Conservation (phyloP, 202 grass and related monocot species). For the Panicum hallii region DNA sequence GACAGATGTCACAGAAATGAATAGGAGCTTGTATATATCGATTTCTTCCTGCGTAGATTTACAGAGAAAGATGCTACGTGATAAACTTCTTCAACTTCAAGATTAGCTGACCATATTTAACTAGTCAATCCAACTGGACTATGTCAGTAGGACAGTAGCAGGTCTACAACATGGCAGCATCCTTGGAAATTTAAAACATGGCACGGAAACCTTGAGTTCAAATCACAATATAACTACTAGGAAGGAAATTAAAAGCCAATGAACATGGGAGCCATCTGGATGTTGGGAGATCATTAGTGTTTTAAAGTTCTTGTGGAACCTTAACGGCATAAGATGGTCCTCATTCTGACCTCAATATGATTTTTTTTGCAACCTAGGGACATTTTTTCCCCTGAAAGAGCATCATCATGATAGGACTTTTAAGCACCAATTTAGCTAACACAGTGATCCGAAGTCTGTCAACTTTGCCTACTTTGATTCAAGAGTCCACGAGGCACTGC, state of each 20-base stretch:
- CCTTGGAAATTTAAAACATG: slow-evolving; percentile 16
- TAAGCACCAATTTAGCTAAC: background rate
- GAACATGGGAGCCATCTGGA: background rate
- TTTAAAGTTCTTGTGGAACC: slow-evolving; percentile 1
- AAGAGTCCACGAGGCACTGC: background rate
- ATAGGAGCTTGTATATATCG: background rate
- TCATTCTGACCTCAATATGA: background rate
- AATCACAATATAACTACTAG: background rate
- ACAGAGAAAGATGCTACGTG: background rate
- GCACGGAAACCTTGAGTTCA: background rate
- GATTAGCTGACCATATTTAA: slow-evolving; percentile 4
- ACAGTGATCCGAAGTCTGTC: background rate
- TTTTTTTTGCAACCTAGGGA: background rate
- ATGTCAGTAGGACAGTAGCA: background rate
- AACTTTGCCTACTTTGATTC: slow-evolving; percentile 2
- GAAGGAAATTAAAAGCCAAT: background rate
- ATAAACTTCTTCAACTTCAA: background rate
- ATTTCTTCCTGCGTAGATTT: slow-evolving; percentile 1
- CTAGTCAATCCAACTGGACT: slow-evolving; percentile 15
- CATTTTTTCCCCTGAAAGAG: background rate
- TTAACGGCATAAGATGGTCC: background rate
- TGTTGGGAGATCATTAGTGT: background rate
- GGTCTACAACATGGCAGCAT: background rate
- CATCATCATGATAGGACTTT: background rate
- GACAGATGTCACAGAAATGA: background rate